Percentiles rank a stretch among this genome's conserved stretches.
Evolutionary conservation across 2,329 filamentous ascomycete species (phyloP).

Genomic region (Aspergillus neotritici): DNA sequence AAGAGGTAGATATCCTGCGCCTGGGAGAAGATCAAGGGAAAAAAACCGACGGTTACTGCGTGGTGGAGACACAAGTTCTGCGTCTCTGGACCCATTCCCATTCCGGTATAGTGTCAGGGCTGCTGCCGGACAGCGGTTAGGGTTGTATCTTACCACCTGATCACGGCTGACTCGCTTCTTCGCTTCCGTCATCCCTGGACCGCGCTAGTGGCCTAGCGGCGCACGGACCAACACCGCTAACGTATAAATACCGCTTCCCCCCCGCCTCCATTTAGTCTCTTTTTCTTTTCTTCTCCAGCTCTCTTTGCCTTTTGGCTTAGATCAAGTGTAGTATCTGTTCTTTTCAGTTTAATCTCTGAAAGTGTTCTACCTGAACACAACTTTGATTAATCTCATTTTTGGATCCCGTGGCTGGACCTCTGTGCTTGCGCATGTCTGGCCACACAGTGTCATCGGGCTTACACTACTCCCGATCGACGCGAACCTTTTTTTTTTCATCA

Average conservation of each 20-base stretch:
- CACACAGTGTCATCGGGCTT: constrained; percentile 69
- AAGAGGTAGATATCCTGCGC: constrained; percentile 91
- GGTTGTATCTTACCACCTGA: constrained; percentile 14
- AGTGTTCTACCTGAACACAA: constrained; percentile 64
- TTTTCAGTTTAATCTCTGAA: constrained; percentile 97
- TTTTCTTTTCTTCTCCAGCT: constrained; percentile 45
- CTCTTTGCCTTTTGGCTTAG: constrained; percentile 62
- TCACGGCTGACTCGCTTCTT: background rate
- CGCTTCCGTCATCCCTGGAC: constrained; percentile 9
- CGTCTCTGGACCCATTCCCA: constrained; percentile 23
- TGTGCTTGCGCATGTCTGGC: constrained; percentile 65
- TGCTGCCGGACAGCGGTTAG: constrained; percentile 10
- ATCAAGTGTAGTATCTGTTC: constrained; percentile 96
- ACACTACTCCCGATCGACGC: constrained; percentile 70
- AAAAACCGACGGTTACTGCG: constrained; percentile 18
- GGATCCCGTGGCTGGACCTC: constrained; percentile 50
- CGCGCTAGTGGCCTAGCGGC: constrained; percentile 16
- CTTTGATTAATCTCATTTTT: constrained; percentile 84
- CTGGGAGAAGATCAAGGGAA: constrained; percentile 31
- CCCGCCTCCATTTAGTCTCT: constrained; percentile 27
- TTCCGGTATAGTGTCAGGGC: constrained; percentile 12
- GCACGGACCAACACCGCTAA: constrained; percentile 11
- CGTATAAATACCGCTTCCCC: constrained; percentile 28
- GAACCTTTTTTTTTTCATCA: constrained; percentile 59
- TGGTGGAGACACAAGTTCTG: constrained; percentile 24